phyloP scores from a whole-genome alignment of 1,284 basidiomycete species.

The Cerioporus squamosus region DNA sequence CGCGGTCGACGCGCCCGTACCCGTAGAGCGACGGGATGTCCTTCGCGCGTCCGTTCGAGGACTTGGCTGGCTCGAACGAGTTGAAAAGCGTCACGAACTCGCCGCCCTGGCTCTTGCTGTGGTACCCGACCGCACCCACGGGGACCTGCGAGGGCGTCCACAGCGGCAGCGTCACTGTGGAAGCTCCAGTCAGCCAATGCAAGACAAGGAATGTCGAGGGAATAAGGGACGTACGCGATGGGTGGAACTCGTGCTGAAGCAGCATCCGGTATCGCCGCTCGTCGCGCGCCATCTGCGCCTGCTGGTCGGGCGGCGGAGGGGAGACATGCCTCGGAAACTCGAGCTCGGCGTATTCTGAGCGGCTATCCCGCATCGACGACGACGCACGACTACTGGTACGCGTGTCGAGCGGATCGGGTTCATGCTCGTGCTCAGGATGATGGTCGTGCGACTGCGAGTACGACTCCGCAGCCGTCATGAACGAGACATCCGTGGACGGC shows the following conservation, averaged over 20 bases:
- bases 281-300: constrained; percentile 49
- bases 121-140: constrained; percentile 75
- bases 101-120: constrained; percentile 59
- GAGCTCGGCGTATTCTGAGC: constrained; percentile 10
- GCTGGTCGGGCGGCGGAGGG: constrained; percentile 45
- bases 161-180: constrained; percentile 66
- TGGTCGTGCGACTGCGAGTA: neutral
- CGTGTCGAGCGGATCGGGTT: neutral
- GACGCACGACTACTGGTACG: constrained; percentile 20
- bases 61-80: constrained; percentile 53
- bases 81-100: constrained; percentile 74
- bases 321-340: constrained; percentile 19
- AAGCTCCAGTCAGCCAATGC: neutral
- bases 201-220: neutral
- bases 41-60: constrained; percentile 36
- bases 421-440: neutral
- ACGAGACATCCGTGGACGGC: constrained; percentile 26
- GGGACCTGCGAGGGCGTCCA: constrained; percentile 67
- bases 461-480: constrained; percentile 22
- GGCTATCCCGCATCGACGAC: constrained; percentile 16
- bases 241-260: constrained; percentile 69
- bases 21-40: constrained; percentile 55
- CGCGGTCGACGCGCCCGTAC: constrained; percentile 55
- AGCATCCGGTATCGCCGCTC: constrained; percentile 66
- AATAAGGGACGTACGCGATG: constrained; percentile 55